phyloP scores from a whole-genome alignment of 2,329 filamentous ascomycete genomes.

The Tolypocladium album region DNA sequence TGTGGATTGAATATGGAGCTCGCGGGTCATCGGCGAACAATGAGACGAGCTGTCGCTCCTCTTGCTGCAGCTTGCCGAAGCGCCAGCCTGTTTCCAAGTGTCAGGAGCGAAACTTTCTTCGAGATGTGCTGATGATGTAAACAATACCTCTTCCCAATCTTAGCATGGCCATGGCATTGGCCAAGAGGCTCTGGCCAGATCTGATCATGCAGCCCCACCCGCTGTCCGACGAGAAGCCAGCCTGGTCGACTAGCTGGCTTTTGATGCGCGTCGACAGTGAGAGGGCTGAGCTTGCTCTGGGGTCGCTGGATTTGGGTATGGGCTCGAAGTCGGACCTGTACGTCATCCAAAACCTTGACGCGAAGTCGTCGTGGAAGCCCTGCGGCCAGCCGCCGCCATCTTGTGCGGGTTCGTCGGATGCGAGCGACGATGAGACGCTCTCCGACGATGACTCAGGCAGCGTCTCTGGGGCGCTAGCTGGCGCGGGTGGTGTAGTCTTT shows the following conservation, averaged over 20 bases:
- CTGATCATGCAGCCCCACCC: slow-evolving; percentile 99
- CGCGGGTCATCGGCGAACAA: slow-evolving; percentile 79
- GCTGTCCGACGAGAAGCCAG: slow-evolving; percentile 82
- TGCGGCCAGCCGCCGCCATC: slow-evolving; percentile 67
- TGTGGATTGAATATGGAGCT: slow-evolving; percentile 90
- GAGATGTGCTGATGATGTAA: neutral
- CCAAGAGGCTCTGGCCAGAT: slow-evolving; percentile 85
- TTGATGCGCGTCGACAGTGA: slow-evolving; percentile 79
- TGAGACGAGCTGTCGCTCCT: slow-evolving; percentile 63
- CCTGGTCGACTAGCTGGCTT: slow-evolving; percentile 65
- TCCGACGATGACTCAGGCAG: slow-evolving; percentile 37
- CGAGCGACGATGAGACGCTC: slow-evolving; percentile 41
- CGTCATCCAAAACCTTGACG: slow-evolving; percentile 91
- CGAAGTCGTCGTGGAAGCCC: slow-evolving; percentile 82
- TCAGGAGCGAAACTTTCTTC: neutral
- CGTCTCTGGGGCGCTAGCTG: slow-evolving; percentile 27
- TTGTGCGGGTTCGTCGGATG: slow-evolving; percentile 31
- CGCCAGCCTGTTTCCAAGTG: slow-evolving; percentile 54
- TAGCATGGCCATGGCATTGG: slow-evolving; percentile 68
- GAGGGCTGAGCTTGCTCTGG: slow-evolving; percentile 58
- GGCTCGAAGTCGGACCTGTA: slow-evolving; percentile 79
- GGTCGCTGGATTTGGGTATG: slow-evolving; percentile 70
- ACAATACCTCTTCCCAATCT: slow-evolving; percentile 65
- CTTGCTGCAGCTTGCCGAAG: slow-evolving; percentile 40
- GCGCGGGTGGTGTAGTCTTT: slow-evolving; percentile 8